Percentiles rank a stretch among this genome's conserved stretches.
Conservation (phyloP, 208 protist species). For the Herpetomonas muscarum region DNA sequence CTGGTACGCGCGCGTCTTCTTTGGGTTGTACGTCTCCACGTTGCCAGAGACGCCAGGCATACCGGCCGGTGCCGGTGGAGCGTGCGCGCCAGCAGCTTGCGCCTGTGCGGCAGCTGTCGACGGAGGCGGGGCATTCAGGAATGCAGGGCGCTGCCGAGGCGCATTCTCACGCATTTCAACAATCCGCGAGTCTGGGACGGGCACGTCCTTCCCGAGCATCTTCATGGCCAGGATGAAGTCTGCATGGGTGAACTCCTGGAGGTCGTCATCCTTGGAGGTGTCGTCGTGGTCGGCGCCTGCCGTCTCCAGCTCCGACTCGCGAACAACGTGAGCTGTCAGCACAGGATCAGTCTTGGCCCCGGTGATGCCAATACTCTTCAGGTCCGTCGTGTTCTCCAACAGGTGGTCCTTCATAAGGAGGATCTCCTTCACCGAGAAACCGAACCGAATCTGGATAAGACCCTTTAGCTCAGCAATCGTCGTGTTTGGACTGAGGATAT, state of each 20-base stretch:
- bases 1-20: conserved; percentile 40
- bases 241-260: conserved; percentile 78
- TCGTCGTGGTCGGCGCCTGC: conserved; percentile 50
- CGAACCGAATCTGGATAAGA: conserved; percentile 78
- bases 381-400: conserved; percentile 41
- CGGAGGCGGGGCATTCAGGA: conserved; percentile 33
- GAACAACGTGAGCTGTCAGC: conserved; percentile 56
- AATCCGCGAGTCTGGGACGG: conserved; percentile 59
- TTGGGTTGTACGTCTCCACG: conserved; percentile 34
- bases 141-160: conserved; percentile 55
- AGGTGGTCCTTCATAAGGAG: conserved; percentile 51
- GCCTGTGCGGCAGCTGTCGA: too few species aligned
- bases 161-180: conserved; percentile 51
- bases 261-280: conserved; percentile 46
- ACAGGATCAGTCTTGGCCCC: conserved; percentile 36
- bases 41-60: conserved; percentile 33
- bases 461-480: conserved; percentile 82
- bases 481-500: conserved; percentile 51
- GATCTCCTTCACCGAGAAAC: conserved; percentile 58
- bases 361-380: conserved; percentile 41
- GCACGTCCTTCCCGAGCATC: conserved; percentile 68
- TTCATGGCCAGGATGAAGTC: conserved; percentile 76
- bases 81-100: not conserved
- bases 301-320: conserved; percentile 42
- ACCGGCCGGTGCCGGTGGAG: conserved; percentile 21